Base-by-base conservation (phyloP, 495 filamentous ascomycete genomes). In the Sporormia fimetaria region DNA sequence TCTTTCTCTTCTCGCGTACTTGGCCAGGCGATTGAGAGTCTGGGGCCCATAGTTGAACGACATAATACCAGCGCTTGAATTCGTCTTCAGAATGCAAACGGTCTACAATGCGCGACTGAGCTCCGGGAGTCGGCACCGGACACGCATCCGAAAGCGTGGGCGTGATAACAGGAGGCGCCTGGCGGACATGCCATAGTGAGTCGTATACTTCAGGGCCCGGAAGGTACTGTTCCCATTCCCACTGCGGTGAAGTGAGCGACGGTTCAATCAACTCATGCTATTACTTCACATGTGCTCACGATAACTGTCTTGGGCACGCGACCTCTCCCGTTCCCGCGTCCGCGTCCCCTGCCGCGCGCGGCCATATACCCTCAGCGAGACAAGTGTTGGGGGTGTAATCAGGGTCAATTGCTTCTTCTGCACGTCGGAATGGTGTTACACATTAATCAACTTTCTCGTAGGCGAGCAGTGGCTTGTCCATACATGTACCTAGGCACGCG, bases 201-300 rank as follows among this genome's bases (percentile, higher is more conserved):
- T 49, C 24, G 39, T 43, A 49, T 33, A 49, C 29, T 37, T 37
- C 39, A 3, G 33, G 33, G 14, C 10, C 39, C 20, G 46, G 46
- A 3, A 20, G 15, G 40, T 49, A 49, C 4, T 9, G 10, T 8
- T 44, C 39, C 32, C 28, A 49, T 15, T 36, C 30, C 39, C 40
- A 49, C 46, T 49, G 11, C 3, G 11, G 15, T n/a, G 10, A 3
- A 3, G n/a, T 16, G 16, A 10, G 2, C 6, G 8, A 14, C 2
- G 26, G n/a, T n/a, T n/a, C n/a, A n/a, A n/a, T n/a, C n/a, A n/a
- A n/a, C n/a, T n/a, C n/a, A n/a, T n/a, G n/a, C n/a, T n/a, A n/a
- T n/a, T n/a, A n/a, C n/a, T n/a, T n/a, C n/a, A 20, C 17, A n/a
- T 6, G 38, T 17, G 12, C 14, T 3, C 5, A 18, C 15, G 4